Evolutionary conservation across 345 rosid species (phyloP).

Genomic region (Hypericum androsaemum): DNA sequence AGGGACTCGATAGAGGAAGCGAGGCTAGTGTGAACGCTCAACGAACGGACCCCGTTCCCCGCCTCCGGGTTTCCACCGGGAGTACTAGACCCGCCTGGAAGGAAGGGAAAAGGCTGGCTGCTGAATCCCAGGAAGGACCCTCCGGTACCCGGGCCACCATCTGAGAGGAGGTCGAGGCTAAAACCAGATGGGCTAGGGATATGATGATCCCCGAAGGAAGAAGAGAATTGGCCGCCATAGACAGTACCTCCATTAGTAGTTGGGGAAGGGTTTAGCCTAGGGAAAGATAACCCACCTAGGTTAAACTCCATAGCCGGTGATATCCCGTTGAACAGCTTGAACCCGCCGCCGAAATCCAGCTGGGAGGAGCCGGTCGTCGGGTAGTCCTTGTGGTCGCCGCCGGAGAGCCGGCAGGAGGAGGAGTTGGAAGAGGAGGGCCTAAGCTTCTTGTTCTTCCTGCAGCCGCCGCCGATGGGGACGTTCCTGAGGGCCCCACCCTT

Average conservation of each 20-base stretch:
- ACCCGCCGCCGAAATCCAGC: constrained; percentile 40
- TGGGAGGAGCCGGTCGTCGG: constrained; percentile 7
- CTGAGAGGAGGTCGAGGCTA: constrained; percentile 37
- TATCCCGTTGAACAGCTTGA: constrained; percentile 53
- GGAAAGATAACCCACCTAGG: constrained; percentile 51
- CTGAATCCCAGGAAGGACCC: constrained; percentile 42
- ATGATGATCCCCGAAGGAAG: constrained; percentile 34
- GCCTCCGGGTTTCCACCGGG: constrained; percentile 39
- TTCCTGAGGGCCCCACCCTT: constrained; percentile 72
- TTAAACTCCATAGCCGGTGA: constrained; percentile 72
- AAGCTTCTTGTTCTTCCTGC: constrained; percentile 67
- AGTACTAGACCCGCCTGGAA: constrained; percentile 15
- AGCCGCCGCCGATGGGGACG: constrained; percentile 83
- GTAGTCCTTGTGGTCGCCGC: constrained; percentile 21
- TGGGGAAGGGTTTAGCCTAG: constrained; percentile 30
- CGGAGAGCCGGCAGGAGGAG: constrained; percentile 34
- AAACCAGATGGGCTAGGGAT: constrained; percentile 19
- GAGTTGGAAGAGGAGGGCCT: constrained; percentile 15
- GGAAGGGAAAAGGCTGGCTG: constrained; percentile 23
- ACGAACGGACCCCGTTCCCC: constrained; percentile 24
- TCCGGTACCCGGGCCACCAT: constrained; percentile 8
- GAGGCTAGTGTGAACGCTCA: constrained; percentile 47
- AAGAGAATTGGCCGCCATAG: constrained; percentile 33
- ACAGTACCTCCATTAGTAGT: neutral
- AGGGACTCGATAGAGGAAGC: constrained; percentile 81